These are phyloP conservation scores for Trichosporon coremiiforme DNA, from an alignment of 1,284 basidiomycete species.

Conservation along the genomic window DNA sequence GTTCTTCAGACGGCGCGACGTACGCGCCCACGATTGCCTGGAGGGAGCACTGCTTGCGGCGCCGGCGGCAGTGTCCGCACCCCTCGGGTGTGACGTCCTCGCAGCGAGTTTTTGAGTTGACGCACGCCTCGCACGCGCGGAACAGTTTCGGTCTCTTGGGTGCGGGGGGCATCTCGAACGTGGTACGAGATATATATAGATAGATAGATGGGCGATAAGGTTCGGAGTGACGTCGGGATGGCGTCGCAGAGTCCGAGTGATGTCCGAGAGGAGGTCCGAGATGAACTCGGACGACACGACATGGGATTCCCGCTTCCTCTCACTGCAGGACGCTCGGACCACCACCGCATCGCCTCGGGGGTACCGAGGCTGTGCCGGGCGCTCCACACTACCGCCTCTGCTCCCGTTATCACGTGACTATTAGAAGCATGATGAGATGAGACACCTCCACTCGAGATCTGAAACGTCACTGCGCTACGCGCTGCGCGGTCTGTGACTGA, in stretches of 20 bases:
- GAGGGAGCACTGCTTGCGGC: slow-evolving; percentile 37
- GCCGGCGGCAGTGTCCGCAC: slow-evolving; percentile 41
- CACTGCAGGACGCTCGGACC: background rate
- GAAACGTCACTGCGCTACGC: background rate
- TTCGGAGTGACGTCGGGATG: background rate
- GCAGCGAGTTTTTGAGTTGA: slow-evolving; percentile 43
- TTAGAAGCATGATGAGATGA: background rate
- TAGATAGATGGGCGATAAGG: background rate
- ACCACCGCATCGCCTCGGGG: background rate
- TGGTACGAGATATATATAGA: background rate
- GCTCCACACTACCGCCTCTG: background rate
- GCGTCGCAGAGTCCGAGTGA: slow-evolving; percentile 9
- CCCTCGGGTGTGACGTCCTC: slow-evolving; percentile 39
- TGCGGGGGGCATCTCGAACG: slow-evolving; percentile 8
- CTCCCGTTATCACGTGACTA: background rate
- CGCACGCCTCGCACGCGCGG: slow-evolving; percentile 42
- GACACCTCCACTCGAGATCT: background rate
- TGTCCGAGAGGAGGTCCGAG: background rate
- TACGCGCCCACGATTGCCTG: slow-evolving; percentile 24
- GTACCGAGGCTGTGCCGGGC: background rate
- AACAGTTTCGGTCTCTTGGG: slow-evolving; percentile 39
- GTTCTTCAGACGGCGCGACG: slow-evolving; percentile 21
- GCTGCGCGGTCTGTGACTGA: no score
- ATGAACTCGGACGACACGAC: background rate
- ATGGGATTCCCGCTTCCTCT: background rate